Evolutionary conservation across 139 green algal species (phyloP), one percentile per base, ranked within the genome.

Genomic region (Limnomonas spitsbergensis): DNA sequence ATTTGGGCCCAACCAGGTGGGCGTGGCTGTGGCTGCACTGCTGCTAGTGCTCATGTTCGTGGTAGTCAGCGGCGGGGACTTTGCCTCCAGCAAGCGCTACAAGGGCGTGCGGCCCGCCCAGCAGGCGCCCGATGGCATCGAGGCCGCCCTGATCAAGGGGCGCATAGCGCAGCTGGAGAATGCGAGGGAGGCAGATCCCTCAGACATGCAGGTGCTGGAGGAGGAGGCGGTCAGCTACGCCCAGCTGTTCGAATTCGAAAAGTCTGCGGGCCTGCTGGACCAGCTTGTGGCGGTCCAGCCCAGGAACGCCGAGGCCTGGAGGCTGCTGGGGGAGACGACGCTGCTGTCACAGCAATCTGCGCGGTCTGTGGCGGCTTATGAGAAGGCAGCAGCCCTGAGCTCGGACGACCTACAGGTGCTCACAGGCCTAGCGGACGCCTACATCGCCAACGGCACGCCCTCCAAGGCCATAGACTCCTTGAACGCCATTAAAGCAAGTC

Each of bases 1-100:
- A 47, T 84, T 90, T 66, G 86, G 86, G n/a, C 86, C 86, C 52
- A 85, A 71, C 26, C 83, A 88, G 77, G 34, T 88, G 7, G 83
- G 76, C 9, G 54, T 90, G 31, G 86, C 83, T 24, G 79, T 53
- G 0, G 76, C 81, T 6, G 86, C 86, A 1, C 39, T 90, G 0
- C 52, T 88, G 35, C 85, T 90, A 68, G 78, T 71, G 37, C 56
- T 84, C 0, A 68, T 84, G 1, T 88, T 88, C 40, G 6, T 90
- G 36, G 32, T 90, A 3, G 83, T 88, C 66, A 69, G 76, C 1
- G 79, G 83, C 4, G 83, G 79, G 9, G 86, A 88, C 78, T 88
- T 86, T 69, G 73, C 73, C 31, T 75, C 83, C 61, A 84, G 38
- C 52, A 86, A 80, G 39, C 69, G 86, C 0, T 90, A 83, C 40